phyloP scores from a whole-genome alignment of 306 rosid genomes.

The Dalbergia oliveri region DNA sequence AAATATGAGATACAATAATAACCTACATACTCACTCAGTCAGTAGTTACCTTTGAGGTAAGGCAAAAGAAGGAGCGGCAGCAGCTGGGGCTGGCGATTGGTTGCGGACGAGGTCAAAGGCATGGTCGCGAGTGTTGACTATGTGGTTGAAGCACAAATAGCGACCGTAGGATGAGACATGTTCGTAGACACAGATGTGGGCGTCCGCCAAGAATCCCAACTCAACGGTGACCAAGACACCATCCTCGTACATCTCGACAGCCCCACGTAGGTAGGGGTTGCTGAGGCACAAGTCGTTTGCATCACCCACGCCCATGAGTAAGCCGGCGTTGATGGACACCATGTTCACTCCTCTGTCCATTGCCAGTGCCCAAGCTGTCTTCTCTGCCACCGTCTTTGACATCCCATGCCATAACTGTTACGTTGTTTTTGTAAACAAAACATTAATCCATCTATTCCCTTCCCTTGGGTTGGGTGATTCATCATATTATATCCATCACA shows the following conservation, averaged over 20 bases:
- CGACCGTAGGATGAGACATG: constrained; percentile 87
- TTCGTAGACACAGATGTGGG: constrained; percentile 77
- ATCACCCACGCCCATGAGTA: constrained; percentile 43
- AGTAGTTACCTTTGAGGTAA: constrained; percentile 56
- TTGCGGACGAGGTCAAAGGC: constrained; percentile 68
- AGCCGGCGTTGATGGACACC: constrained; percentile 74
- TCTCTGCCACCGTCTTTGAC: constrained; percentile 85
- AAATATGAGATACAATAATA: too few species aligned
- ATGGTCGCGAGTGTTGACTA: constrained; percentile 65
- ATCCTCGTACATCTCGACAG: constrained; percentile 95
- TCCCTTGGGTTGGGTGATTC: too few species aligned
- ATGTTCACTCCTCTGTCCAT: constrained; percentile 90
- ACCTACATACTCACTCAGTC: too few species aligned
- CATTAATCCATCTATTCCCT: constrained; percentile 17
- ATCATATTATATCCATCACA: too few species aligned
- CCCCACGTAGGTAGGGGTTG: constrained; percentile 80
- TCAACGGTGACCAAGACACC: constrained; percentile 87
- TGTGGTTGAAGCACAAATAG: constrained; percentile 80
- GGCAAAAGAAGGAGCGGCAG: constrained; percentile 46
- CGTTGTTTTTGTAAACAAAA: background rate
- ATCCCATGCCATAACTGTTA: constrained; percentile 88
- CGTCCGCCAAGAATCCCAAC: constrained; percentile 61
- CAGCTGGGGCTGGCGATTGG: constrained; percentile 48
- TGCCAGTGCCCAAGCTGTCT: constrained; percentile 87
- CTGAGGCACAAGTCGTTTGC: constrained; percentile 47